phyloP scores from a whole-genome alignment of 169 alveolate genomes.

The Plasmodium gonderi region DNA sequence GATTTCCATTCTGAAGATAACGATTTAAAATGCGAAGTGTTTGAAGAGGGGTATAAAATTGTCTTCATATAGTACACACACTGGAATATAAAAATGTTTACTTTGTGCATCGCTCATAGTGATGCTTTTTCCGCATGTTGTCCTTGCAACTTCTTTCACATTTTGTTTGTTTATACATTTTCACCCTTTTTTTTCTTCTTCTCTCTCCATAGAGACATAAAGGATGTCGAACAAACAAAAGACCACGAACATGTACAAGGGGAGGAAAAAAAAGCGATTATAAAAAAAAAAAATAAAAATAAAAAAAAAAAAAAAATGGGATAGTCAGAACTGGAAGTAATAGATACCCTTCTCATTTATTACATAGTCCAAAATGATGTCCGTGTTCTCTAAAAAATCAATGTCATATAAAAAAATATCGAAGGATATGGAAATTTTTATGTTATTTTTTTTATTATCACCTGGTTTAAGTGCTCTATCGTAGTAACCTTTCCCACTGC shows the following conservation, averaged over 20 bases:
- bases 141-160: no score
- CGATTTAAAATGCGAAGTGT: neutral
- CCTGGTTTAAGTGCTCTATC: constrained; percentile 25
- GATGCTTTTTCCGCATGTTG: no score
- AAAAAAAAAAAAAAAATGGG: neutral
- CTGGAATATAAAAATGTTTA: no score
- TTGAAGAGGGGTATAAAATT: constrained; percentile 28
- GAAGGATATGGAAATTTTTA: constrained; percentile 36
- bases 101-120: no score
- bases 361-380: constrained; percentile 36
- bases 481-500: constrained; percentile 70
- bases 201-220: neutral
- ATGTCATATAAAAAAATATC: constrained; percentile 35
- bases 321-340: constrained; percentile 20
- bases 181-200: neutral
- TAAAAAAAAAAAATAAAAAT: neutral
- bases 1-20: constrained; percentile 17
- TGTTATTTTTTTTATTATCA: neutral
- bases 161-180: neutral
- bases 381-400: constrained; percentile 41
- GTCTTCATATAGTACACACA: no score
- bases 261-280: neutral
- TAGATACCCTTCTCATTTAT: constrained; percentile 58
- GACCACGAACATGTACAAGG: neutral
- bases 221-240: neutral